Evolutionary conservation across 2,329 filamentous ascomycete species (phyloP), one percentile per base, ranked within the genome.

Genomic region (Epichloe aotearoae): DNA sequence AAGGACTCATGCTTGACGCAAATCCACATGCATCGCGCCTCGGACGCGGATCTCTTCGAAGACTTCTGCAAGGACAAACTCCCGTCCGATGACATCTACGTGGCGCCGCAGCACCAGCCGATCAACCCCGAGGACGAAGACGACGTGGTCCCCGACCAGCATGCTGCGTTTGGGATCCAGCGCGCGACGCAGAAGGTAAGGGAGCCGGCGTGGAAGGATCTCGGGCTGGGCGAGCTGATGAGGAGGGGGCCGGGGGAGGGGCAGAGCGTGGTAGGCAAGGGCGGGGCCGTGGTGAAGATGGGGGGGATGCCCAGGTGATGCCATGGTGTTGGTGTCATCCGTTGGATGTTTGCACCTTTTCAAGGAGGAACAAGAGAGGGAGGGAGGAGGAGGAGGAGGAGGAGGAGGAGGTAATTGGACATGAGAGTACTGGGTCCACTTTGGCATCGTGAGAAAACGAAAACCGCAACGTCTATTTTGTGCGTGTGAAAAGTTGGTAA

Each of bases 61-160:
- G 82, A 84, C 64, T 84, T 85, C 62, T 83, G 80, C 74, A 79
- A 78, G 62, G 81, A 84, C 69, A 77, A 75, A 61, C 76, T 86
- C 43, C 82, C 82, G n/a, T 72, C 76, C 54, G 87, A 93, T 68
- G 85, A 90, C 51, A 86, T 93, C 63, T 86, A 86, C 66, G 84
- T 94, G n/a, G 80, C 84, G 36, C 80, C 81, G 7, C 80, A 88
- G 55, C 80, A 89, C 63, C 86, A 88, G 64, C 88, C 87, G 40
- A 75, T 89, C 62, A 91, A 93, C 64, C 87, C 88, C 0, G 87
- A 93, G 66, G 87, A 93, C 64, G 86, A 93, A 68, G 88, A 93
- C 62, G 87, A 93, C 61, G 84, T 93, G 4, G 87, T 93, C 4
- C 87, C 88, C 0, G 86, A 93, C 66, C 87, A 93, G 69, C 87